These are phyloP conservation scores for Nannizziopsis barbatae DNA, from an alignment of 2,329 filamentous ascomycete species.

Conservation along the genomic window DNA sequence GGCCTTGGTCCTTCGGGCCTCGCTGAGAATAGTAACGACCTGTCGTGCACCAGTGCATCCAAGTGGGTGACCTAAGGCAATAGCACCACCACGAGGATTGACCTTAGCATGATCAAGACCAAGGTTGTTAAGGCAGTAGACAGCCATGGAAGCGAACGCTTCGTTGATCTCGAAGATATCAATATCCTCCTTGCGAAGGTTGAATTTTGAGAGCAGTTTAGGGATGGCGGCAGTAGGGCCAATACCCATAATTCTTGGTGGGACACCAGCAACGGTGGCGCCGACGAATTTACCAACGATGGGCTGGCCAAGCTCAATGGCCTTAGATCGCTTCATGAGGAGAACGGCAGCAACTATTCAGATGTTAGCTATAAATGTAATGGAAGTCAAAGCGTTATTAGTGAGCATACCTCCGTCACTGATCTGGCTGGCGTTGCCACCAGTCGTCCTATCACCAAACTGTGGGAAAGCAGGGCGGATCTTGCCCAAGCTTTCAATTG, in stretches of 20 bases:
- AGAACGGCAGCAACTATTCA: slow-evolving; percentile 39
- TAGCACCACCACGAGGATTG: slow-evolving; percentile 90
- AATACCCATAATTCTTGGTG: slow-evolving; percentile 95
- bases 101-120: slow-evolving; percentile 56
- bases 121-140: slow-evolving; percentile 71
- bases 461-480: slow-evolving; percentile 82
- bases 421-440: slow-evolving; percentile 88
- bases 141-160: slow-evolving; percentile 94
- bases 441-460: slow-evolving; percentile 76
- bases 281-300: slow-evolving; percentile 72
- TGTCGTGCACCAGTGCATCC: slow-evolving; percentile 81
- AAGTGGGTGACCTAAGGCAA: slow-evolving; percentile 81
- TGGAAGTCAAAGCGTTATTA: neutral
- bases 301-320: slow-evolving; percentile 76
- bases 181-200: slow-evolving; percentile 66
- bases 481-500: slow-evolving; percentile 68
- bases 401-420: slow-evolving; percentile 67
- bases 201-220: slow-evolving; percentile 74
- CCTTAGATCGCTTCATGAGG: slow-evolving; percentile 85
- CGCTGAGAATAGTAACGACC: slow-evolving; percentile 82
- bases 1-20: slow-evolving; percentile 73
- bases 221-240: slow-evolving; percentile 49
- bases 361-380: neutral
- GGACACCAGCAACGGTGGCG: slow-evolving; percentile 82
- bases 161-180: slow-evolving; percentile 94